Conservation (phyloP, 192 early-diverging fungal genomes). For the Coemansia furcata region DNA sequence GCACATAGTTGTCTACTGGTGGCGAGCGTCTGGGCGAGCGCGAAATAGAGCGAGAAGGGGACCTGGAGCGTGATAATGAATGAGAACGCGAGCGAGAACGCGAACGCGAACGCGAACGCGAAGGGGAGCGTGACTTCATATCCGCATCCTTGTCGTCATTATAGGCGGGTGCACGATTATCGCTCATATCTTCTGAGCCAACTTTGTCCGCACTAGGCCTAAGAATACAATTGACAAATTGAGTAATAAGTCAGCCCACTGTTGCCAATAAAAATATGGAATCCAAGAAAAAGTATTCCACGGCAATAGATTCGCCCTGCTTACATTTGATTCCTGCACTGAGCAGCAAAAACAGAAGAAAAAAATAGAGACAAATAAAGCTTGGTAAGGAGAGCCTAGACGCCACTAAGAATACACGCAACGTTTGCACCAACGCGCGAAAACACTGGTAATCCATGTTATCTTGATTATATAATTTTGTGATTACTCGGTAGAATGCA, state of each 20-base stretch:
- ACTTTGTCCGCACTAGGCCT: slow-evolving; percentile 11
- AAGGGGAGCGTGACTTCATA: slow-evolving; percentile 12
- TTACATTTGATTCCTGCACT: slow-evolving; percentile 10
- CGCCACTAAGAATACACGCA: too few relatives aligned
- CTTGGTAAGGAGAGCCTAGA: not conserved
- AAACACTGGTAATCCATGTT: not conserved
- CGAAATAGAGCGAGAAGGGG: slow-evolving; percentile 8
- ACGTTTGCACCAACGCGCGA: not conserved
- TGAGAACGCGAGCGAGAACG: slow-evolving; percentile 6
- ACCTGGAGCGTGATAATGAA: slow-evolving; percentile 12
- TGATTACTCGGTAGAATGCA: slow-evolving; percentile 42
- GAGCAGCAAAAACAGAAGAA: not conserved
- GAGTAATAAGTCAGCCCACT: not conserved
- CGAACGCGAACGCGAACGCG: slow-evolving; percentile 4
- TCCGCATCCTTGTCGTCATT: not conserved
- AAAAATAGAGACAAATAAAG: not conserved
- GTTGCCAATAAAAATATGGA: not conserved
- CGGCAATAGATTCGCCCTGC: not conserved
- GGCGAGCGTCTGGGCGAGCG: slow-evolving; percentile 19
- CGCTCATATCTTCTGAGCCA: slow-evolving; percentile 5
- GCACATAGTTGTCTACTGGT: slow-evolving; percentile 15
- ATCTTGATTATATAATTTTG: not conserved
- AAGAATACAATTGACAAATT: not conserved
- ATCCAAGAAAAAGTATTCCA: too few relatives aligned
- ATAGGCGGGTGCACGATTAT: slow-evolving; percentile 4